Evolutionary conservation across 345 rosid species (phyloP), one percentile per base, ranked within the genome.

Genomic region (Brassica carinata): DNA sequence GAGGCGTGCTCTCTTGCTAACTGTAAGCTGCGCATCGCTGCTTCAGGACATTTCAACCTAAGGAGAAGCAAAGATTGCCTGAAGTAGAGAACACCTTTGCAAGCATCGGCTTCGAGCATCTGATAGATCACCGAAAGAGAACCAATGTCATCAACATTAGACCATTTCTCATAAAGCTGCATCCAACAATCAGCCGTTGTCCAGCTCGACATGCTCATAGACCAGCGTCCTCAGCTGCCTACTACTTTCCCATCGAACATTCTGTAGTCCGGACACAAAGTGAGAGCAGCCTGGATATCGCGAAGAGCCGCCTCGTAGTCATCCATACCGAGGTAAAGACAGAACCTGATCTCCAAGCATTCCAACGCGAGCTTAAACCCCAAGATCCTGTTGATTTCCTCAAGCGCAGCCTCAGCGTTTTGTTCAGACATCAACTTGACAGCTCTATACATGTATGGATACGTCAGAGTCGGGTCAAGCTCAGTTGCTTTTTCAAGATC

Each of bases 141-240:
- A 36, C 99, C 99, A 45, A 93, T 89, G 78, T 95, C 99, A 77
- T 95, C 99, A 76, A 96, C 99, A 27, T 91, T 88, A 27, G 99
- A 96, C 98, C 99, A 96, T 77, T 92, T 86, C 71, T 92, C 97
- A 79, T 93, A 96, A 81, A 96, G 81, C 73, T 96, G 99, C 90
- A 93, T 82, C 99, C 99, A 96, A 85, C 97, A 96, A 87, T 96
- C 99, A 0, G 99, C 99, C 1, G 97, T 87, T 48, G 98, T 93
- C 98, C 97, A 96, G 72, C 74, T 89, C 99, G 18, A 92, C 87
- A 81, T 96, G 98, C 87, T 91, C 99, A 67, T 88, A 89, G 65
- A 96, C 98, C 62, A 96, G 97, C 2, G 86, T 92, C n/a, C 90
- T 87, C 13, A 96, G 90, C 72, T 96, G 97, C 77, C 91, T 85